These are phyloP conservation scores for Daldinia childiae DNA, from an alignment of 495 filamentous ascomycete genomes.

Conservation along the genomic window DNA sequence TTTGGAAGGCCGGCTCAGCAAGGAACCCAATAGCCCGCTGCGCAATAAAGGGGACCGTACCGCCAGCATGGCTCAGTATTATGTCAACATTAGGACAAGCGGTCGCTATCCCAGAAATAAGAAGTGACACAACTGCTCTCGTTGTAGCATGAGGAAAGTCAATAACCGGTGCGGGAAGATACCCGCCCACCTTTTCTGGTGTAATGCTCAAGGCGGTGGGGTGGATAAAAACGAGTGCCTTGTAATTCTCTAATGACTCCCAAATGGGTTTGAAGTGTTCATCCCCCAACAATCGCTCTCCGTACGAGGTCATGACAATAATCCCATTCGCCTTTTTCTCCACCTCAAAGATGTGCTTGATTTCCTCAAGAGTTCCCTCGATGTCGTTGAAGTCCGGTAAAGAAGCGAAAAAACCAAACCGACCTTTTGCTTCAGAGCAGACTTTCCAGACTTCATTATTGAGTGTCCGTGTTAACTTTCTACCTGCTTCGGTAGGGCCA, in stretches of 20 bases:
- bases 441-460: slow-evolving; percentile 2
- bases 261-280: slow-evolving; percentile 2
- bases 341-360: neutral
- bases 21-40: neutral
- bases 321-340: slow-evolving; percentile 4
- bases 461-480: neutral
- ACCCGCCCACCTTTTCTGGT: neutral
- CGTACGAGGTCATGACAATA: neutral
- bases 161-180: neutral
- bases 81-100: slow-evolving; percentile 4
- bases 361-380: neutral
- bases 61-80: slow-evolving; percentile 2
- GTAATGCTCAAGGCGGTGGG: neutral
- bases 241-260: neutral
- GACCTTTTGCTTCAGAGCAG: neutral
- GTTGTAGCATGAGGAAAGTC: neutral
- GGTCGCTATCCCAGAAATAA: neutral
- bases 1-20: neutral
- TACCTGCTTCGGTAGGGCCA: neutral
- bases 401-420: slow-evolving; percentile 1
- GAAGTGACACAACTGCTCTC: neutral
- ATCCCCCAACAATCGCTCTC: neutral
- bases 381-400: slow-evolving; percentile 4
- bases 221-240: slow-evolving; percentile 2
- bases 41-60: neutral